A percentile compares a stretch with the other conserved stretches of the same genome.
These are phyloP conservation scores for Glycine soja DNA, from an alignment of 306 rosid species.

Conservation along the genomic window DNA sequence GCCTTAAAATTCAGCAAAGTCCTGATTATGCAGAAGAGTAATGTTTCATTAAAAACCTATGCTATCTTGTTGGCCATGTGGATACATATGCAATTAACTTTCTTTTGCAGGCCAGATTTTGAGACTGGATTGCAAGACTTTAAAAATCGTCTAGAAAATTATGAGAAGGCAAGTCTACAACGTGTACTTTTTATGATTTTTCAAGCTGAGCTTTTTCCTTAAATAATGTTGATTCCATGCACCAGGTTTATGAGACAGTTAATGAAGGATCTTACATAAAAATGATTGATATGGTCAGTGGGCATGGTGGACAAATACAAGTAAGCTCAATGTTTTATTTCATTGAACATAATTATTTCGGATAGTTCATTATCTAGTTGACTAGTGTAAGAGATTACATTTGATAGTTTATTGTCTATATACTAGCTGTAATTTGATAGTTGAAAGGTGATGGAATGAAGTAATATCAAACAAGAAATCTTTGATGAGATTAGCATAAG, in stretches of 20 bases:
- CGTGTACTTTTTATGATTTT: conserved; percentile 39
- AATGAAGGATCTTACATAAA: conserved; percentile 98
- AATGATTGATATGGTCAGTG: conserved; percentile 99
- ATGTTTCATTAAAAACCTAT: conserved; percentile 53
- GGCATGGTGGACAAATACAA: conserved; percentile 95
- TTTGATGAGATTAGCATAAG: conserved; percentile 5
- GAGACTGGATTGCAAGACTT: conserved; percentile 92
- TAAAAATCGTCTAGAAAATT: conserved; percentile 79
- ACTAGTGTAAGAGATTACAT: not conserved
- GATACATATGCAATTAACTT: conserved; percentile 41
- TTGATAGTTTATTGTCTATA: conserved; percentile 5
- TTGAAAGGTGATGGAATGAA: conserved; percentile 29
- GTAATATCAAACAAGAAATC: conserved; percentile 16
- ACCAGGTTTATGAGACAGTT: conserved; percentile 90
- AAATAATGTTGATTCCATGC: conserved; percentile 39
- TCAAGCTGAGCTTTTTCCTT: conserved; percentile 34
- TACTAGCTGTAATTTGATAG: conserved; percentile 34
- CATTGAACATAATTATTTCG: conserved; percentile 17
- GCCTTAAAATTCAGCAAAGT: conserved; percentile 97
- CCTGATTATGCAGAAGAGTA: conserved; percentile 99
- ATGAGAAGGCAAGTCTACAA: conserved; percentile 72
- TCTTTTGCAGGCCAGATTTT: conserved; percentile 84
- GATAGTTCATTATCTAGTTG: not conserved
- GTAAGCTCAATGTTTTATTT: conserved; percentile 62
- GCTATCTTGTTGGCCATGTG: conserved; percentile 35